Base-by-base conservation (phyloP, 2,329 filamentous ascomycete genomes). In the Talaromyces sp. region DNA sequence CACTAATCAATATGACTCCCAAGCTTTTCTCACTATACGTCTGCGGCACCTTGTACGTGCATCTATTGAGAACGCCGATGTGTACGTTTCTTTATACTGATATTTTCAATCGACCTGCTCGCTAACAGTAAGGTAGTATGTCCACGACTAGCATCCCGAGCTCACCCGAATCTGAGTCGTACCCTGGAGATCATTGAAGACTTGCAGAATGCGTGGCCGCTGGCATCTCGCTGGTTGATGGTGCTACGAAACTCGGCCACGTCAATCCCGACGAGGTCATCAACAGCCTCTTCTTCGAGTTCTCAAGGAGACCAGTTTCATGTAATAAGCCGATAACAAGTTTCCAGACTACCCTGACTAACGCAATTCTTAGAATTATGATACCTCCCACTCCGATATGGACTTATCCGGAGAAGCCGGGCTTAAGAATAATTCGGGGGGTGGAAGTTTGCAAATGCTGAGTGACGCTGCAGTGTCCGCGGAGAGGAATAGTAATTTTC, bases 21-120 rank as follows among this genome's bases (percentile, higher is more conserved):
- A 50, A 50, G 46, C 46, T 50, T n/a, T 50, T 50, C 31, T 50
- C 46, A 28, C 7, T 50, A 50, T 50, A 50, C 14, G 46, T 50
- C 1, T 50, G 46, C 12, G 46, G 46, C 6, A 50, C 46, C 12
- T 14, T 50, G n/a, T 50, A 50, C 12, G 23, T 50, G 3, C 14
- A 50, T 50, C 46, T 50, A 16, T 50, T 50, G 23, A 50, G 14
- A 50, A 50, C 31, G 21, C 46, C 46, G 2, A 12, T 25, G 14
- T 50, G 46, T 50, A n/a, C 8, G 46, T 50, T 3, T 12, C 14
- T 16, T 31, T n/a, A 12, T 6, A 46, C 4, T 25, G 8, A 28
- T 23, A 28, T 5, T n/a, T 50, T 28, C 44, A 50, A 16, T 50
- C 5, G 14, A 28, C 7, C 12, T 50, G 31, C 21, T 50, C n/a